These are phyloP conservation scores for Selenicereus undatus DNA, from an alignment of 148 eudicot genomes.

Conservation along the genomic window DNA sequence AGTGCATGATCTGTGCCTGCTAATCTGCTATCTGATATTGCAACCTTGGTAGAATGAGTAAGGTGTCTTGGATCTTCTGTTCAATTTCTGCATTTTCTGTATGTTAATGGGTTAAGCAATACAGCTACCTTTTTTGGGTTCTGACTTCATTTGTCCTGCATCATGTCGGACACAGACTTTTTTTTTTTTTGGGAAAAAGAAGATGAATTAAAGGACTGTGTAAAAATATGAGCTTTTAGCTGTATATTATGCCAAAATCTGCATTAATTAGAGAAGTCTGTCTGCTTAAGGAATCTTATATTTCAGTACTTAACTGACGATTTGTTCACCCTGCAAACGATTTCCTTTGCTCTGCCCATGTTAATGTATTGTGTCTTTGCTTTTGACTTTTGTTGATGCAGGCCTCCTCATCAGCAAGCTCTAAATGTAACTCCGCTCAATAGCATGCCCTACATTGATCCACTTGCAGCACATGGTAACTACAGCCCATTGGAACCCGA, in stretches of 20 bases:
- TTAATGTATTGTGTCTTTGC: slow-evolving; percentile 1
- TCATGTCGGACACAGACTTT: neutral
- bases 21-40: neutral
- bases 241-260: neutral
- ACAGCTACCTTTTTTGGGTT: neutral
- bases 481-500: neutral
- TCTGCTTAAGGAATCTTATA: neutral
- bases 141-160: neutral
- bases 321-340: neutral
- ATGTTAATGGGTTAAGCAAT: neutral
- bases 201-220: neutral
- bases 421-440: slow-evolving; percentile 34
- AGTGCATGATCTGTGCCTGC: neutral
- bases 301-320: neutral
- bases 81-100: neutral
- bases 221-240: neutral
- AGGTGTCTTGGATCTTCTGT: neutral
- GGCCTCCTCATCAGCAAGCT: slow-evolving; percentile 18
- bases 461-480: slow-evolving; percentile 20
- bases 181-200: neutral
- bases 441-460: slow-evolving; percentile 37
- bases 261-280: neutral
- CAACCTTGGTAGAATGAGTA: neutral
- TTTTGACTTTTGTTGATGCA: slow-evolving; percentile 5
- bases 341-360: slow-evolving; percentile 7